These are phyloP conservation scores for Fusarium xylarioides DNA, from an alignment of 2,329 filamentous ascomycete genomes.

Conservation along the genomic window DNA sequence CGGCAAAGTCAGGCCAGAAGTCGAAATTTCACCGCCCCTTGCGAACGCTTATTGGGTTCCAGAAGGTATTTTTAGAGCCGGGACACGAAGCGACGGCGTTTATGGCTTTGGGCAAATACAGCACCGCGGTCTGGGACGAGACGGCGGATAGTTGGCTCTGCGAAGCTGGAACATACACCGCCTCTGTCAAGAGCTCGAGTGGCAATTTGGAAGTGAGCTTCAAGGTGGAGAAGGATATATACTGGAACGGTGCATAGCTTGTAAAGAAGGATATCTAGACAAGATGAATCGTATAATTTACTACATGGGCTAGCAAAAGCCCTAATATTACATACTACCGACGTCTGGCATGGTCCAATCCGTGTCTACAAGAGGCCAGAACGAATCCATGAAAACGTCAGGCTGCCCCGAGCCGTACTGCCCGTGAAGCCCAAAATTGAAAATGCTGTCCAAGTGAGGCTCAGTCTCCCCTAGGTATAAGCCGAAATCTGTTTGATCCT, in stretches of 20 bases:
- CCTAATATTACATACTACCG: rapidly evolving
- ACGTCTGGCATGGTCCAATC: slow-evolving; percentile 1
- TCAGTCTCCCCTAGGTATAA: background rate
- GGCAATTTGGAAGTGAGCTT: background rate
- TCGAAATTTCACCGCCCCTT: slow-evolving; percentile 5
- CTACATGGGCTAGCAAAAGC: too few relatives aligned
- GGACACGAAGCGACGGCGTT: background rate
- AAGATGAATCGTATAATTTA: rapidly evolving
- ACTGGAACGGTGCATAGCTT: slow-evolving; percentile 9
- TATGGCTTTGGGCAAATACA: background rate
- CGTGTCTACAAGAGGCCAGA: slow-evolving; percentile 8
- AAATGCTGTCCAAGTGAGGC: background rate
- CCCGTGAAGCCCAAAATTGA: background rate
- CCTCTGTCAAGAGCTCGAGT: background rate
- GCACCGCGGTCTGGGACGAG: slow-evolving; percentile 15
- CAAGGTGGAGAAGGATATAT: background rate
- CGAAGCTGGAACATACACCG: slow-evolving; percentile 9
- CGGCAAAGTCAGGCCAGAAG: background rate
- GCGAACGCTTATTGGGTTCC: slow-evolving; percentile 1
- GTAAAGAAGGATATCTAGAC: rapidly evolving
- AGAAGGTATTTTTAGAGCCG: background rate
- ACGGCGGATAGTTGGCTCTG: background rate
- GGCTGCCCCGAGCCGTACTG: slow-evolving; percentile 4
- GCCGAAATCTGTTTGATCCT: background rate
- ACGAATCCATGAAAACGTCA: slow-evolving; percentile 24